A percentile compares a stretch with the other conserved stretches of the same genome.
phyloP scores from a whole-genome alignment of 2,329 filamentous ascomycete species.

The Sodiomyces alkalinus region DNA sequence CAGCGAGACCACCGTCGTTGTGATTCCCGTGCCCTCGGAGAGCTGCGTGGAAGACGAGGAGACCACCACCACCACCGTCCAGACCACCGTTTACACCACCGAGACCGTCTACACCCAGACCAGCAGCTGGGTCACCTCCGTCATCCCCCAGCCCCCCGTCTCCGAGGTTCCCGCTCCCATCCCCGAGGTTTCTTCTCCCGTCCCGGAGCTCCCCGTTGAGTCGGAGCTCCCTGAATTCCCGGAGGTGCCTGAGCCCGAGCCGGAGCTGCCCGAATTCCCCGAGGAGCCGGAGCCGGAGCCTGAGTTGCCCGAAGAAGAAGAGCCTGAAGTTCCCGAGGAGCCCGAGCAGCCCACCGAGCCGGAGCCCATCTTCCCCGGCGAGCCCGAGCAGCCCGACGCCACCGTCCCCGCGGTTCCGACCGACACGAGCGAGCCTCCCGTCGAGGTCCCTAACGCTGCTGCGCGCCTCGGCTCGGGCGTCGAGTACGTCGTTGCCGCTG shows the following conservation, averaged over 20 bases:
- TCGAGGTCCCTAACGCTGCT: constrained; percentile 1
- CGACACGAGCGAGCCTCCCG: not conserved
- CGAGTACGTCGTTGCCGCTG: constrained; percentile 2
- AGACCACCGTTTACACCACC: not conserved
- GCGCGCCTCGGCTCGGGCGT: constrained; percentile 2
- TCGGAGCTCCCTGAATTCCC: not conserved
- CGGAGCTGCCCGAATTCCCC: not conserved
- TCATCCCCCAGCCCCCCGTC: too few relatives aligned
- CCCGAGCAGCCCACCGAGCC: not conserved
- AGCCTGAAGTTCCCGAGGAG: not conserved
- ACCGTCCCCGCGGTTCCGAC: not conserved
- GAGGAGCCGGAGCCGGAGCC: not conserved
- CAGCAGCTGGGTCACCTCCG: too few relatives aligned
- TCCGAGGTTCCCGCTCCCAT: too few relatives aligned
- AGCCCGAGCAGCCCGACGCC: not conserved
- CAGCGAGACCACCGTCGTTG: too few relatives aligned
- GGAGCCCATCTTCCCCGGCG: not conserved
- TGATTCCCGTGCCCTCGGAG: too few relatives aligned
- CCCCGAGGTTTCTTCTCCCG: not conserved
- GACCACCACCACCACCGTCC: not conserved
- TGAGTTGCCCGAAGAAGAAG: not conserved
- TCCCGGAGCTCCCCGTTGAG: not conserved
- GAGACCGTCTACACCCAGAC: constrained; percentile 1
- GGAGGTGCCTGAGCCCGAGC: not conserved
- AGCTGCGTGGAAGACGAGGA: too few relatives aligned